These are phyloP conservation scores for Psilocybe cubensis DNA, from an alignment of 768 basidiomycete genomes.

Conservation along the genomic window DNA sequence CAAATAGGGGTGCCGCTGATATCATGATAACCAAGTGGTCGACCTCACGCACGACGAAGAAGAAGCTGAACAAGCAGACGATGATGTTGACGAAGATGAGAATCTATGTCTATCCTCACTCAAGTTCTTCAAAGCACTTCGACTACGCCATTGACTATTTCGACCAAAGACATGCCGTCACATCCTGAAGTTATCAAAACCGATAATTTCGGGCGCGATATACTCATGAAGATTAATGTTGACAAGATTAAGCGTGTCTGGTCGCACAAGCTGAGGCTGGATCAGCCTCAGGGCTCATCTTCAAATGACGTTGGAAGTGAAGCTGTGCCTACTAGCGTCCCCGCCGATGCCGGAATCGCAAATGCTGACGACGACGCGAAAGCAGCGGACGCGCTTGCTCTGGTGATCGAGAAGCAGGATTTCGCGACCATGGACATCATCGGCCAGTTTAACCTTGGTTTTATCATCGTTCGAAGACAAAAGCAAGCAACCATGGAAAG, in stretches of 20 bases:
- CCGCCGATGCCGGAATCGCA: slow-evolving; percentile 41
- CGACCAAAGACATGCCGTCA: slow-evolving; percentile 13
- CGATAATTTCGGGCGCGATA: slow-evolving; percentile 25
- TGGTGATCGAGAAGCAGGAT: slow-evolving; percentile 87
- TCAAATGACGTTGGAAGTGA: neutral
- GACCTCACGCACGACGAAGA: slow-evolving; percentile 16
- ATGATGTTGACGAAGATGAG: slow-evolving; percentile 20
- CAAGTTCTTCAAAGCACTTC: slow-evolving; percentile 17
- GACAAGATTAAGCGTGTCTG: slow-evolving; percentile 24
- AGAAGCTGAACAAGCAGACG: slow-evolving; percentile 19
- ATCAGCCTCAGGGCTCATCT: slow-evolving; percentile 1
- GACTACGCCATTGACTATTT: slow-evolving; percentile 11
- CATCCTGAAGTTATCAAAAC: slow-evolving; percentile 47
- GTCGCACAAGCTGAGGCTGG: slow-evolving; percentile 13
- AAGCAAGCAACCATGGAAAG: slow-evolving; percentile 18
- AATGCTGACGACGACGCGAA: slow-evolving; percentile 53
- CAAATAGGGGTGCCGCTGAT: no score
- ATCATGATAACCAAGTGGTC: neutral
- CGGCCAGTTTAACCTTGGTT: slow-evolving; percentile 96
- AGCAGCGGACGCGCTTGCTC: slow-evolving; percentile 70
- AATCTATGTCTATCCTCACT: slow-evolving; percentile 23
- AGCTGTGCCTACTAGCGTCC: slow-evolving; percentile 19
- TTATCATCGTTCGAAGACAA: slow-evolving; percentile 81
- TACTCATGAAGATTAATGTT: slow-evolving; percentile 31
- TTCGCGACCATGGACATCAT: slow-evolving; percentile 83